phyloP scores from a whole-genome alignment of 192 early-diverging fungal species.

The Rhizoclosmatium sp. region DNA sequence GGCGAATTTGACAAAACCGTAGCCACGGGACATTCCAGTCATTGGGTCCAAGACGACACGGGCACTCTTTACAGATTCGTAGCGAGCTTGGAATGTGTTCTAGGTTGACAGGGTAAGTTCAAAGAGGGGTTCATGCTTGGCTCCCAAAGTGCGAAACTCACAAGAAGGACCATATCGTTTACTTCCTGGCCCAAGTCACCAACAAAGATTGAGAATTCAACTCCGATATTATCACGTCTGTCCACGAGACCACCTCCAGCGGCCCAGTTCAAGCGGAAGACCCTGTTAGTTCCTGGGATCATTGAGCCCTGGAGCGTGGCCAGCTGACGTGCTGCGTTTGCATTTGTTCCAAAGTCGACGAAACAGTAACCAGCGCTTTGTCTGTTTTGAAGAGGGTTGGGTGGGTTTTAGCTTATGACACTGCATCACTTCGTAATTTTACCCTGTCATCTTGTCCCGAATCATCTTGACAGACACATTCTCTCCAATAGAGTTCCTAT shows the following conservation, averaged over 20 bases:
- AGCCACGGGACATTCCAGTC: conserved; percentile 80
- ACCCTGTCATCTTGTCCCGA: conserved; percentile 90
- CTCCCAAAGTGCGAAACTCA: conserved; percentile 47
- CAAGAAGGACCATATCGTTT: conserved; percentile 82
- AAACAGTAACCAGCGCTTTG: conserved; percentile 89
- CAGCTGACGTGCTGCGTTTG: conserved; percentile 76
- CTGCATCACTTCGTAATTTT: conserved; percentile 6
- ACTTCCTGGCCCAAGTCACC: conserved; percentile 94
- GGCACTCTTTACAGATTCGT: conserved; percentile 86
- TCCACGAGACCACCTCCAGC: conserved; percentile 77
- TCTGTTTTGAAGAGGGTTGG: conserved; percentile 39
- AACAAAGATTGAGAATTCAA: conserved; percentile 94
- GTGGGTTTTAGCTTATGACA: conserved; percentile 18
- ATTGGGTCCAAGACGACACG: conserved; percentile 92
- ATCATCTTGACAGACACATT: conserved; percentile 93
- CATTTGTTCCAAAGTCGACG: conserved; percentile 78
- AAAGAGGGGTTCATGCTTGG: conserved; percentile 7
- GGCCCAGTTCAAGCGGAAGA: conserved; percentile 98
- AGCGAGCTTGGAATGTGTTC: conserved; percentile 84
- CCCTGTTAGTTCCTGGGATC: conserved; percentile 82
- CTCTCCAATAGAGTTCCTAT: conserved; percentile 71
- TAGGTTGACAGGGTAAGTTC: conserved; percentile 37
- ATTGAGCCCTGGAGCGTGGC: conserved; percentile 76
- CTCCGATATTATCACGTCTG: conserved; percentile 66
- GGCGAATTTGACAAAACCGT: conserved; percentile 94